Evolutionary conservation across 345 rosid genomes (phyloP).

Genomic region (Corchorus capsularis): DNA sequence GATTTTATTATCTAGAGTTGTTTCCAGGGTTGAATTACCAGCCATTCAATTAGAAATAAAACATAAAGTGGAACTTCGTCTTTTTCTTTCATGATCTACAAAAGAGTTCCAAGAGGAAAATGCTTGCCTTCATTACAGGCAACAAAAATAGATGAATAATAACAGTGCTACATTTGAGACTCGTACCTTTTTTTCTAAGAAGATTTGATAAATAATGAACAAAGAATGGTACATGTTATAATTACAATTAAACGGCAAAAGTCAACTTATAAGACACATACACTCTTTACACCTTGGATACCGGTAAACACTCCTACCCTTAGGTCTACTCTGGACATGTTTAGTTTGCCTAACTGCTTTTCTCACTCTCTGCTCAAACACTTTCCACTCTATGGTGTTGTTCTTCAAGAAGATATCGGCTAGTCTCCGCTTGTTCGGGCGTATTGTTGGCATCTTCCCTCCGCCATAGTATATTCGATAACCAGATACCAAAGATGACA

Average conservation of each 20-base stretch:
- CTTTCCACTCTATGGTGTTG: conserved; percentile 78
- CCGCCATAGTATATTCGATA: conserved; percentile 82
- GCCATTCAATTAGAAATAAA: not conserved
- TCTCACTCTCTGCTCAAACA: conserved; percentile 89
- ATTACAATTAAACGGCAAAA: not conserved
- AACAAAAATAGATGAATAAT: not conserved
- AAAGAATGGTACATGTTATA: not conserved
- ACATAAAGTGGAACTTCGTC: not conserved
- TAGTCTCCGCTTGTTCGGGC: conserved; percentile 69
- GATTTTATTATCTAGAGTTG: not conserved
- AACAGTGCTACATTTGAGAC: not conserved
- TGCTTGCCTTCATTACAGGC: not conserved
- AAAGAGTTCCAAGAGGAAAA: not conserved
- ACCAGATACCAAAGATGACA: conserved; percentile 89
- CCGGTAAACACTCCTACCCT: conserved; percentile 81
- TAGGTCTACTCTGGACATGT: conserved; percentile 74
- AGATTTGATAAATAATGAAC: not conserved
- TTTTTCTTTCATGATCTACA: not conserved
- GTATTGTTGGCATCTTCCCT: conserved; percentile 89
- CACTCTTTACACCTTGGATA: conserved; percentile 87
- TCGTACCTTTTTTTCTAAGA: no score
- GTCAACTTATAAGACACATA: conserved; percentile 53
- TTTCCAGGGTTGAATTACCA: not conserved
- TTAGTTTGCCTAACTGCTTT: conserved; percentile 93
- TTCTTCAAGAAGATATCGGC: conserved; percentile 73